Conservation (phyloP, 139 green algal genomes). For the Chlorella sp. region DNA sequence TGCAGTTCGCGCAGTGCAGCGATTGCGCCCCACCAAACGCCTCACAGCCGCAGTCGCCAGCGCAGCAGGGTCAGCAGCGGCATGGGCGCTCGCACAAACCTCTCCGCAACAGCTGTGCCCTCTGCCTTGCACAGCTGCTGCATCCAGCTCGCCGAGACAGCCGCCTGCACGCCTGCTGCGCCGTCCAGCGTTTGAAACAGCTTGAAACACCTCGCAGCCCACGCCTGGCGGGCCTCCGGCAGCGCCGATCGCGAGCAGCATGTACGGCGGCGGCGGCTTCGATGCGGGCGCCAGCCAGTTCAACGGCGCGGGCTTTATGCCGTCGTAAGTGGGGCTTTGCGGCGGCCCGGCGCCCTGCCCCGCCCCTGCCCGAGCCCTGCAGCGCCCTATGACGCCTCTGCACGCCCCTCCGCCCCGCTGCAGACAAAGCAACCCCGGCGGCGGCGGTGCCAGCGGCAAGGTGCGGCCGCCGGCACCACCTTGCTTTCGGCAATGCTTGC, state of each 20-base stretch:
- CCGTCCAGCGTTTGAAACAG: background rate
- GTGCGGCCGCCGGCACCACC: background rate
- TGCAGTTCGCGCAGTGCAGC: too few species aligned
- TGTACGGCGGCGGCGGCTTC: slow-evolving; percentile 29
- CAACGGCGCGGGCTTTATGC: slow-evolving; percentile 78
- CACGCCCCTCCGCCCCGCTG: background rate
- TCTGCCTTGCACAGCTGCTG: too few species aligned
- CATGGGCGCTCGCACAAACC: too few species aligned
- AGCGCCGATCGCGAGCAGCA: background rate
- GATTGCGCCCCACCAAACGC: too few species aligned
- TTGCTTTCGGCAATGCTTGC: too few species aligned
- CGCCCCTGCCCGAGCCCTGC: background rate
- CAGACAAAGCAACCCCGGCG: slow-evolving; percentile 20
- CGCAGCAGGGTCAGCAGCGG: too few species aligned
- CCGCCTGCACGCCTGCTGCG: background rate
- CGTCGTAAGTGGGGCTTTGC: slow-evolving; percentile 11
- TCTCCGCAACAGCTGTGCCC: too few species aligned
- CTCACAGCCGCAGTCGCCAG: too few species aligned
- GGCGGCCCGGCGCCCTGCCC: too few species aligned
- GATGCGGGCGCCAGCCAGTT: slow-evolving; percentile 60
- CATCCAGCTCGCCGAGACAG: too few species aligned
- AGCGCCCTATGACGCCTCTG: too few species aligned
- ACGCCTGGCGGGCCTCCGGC: background rate
- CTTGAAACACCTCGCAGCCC: background rate
- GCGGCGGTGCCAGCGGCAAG: slow-evolving; percentile 20